phyloP scores from a whole-genome alignment of 331 rosid genomes.

The Acacia concinna region DNA sequence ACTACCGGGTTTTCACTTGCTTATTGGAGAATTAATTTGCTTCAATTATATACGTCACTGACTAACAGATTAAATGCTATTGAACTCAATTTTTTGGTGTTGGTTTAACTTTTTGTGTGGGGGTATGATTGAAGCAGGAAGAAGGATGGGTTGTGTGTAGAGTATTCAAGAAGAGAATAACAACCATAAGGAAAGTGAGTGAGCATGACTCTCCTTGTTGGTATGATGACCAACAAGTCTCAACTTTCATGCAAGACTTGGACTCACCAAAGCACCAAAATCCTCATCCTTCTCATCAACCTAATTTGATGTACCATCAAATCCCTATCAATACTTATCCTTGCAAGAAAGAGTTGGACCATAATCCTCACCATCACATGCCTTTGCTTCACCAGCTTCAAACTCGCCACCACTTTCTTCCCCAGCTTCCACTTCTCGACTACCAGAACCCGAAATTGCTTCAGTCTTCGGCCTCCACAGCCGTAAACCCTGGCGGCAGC shows the following conservation, averaged over 20 bases:
- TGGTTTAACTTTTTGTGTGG: not conserved
- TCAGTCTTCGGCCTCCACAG: slow-evolving; percentile 36
- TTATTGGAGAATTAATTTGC: not conserved
- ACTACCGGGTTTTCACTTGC: not conserved
- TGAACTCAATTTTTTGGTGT: not conserved
- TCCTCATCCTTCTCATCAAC: slow-evolving; percentile 11
- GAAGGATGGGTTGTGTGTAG: slow-evolving; percentile 97
- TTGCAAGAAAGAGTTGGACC: slow-evolving; percentile 68
- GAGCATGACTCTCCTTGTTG: slow-evolving; percentile 83
- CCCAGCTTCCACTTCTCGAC: slow-evolving; percentile 65
- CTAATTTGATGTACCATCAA: slow-evolving; percentile 33
- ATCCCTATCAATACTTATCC: slow-evolving; percentile 37
- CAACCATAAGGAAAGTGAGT: slow-evolving; percentile 61
- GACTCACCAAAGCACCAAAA: slow-evolving; percentile 73
- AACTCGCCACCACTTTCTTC: slow-evolving; percentile 58
- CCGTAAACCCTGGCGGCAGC: slow-evolving; percentile 24
- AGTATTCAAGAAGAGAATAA: slow-evolving; percentile 91
- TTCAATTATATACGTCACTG: not conserved
- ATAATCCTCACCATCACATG: not conserved
- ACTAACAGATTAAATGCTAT: not conserved
- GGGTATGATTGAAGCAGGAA: slow-evolving; percentile 53
- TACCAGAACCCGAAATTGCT: slow-evolving; percentile 47
- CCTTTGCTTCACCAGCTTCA: slow-evolving; percentile 4
- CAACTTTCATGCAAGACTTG: slow-evolving; percentile 65
- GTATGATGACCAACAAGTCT: slow-evolving; percentile 80